Percentiles rank a stretch among this genome's conserved stretches.
These are phyloP conservation scores for Malus fusca DNA, from an alignment of 306 rosid genomes.

Conservation along the genomic window DNA sequence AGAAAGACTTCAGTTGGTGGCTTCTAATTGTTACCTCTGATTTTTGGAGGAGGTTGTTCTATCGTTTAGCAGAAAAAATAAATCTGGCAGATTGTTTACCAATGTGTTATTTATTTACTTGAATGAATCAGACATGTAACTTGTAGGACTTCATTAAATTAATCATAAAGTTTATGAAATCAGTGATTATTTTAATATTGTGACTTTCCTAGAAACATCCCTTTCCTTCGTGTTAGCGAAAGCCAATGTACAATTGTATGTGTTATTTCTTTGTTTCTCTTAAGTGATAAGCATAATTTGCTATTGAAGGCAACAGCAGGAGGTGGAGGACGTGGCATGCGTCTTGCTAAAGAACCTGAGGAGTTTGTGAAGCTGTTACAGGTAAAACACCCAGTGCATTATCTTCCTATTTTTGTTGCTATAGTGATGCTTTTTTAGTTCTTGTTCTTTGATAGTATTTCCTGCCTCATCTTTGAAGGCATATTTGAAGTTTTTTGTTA, in stretches of 20 bases:
- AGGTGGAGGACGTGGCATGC: conserved; percentile 99
- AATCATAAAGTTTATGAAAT: not conserved
- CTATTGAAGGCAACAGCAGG: conserved; percentile 90
- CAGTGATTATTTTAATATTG: not conserved
- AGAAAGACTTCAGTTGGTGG: not conserved
- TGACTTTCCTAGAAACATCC: not conserved
- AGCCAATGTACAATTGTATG: not conserved
- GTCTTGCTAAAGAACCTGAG: conserved; percentile 91
- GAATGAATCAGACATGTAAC: not conserved
- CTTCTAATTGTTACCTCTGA: not conserved
- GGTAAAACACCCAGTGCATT: conserved; percentile 31
- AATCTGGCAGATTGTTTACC: not conserved
- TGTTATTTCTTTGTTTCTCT: conserved; percentile 18
- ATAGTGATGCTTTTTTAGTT: not conserved
- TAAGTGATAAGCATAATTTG: conserved; percentile 29
- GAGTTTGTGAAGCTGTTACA: conserved; percentile 97
- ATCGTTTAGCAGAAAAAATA: not conserved
- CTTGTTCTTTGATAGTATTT: not conserved
- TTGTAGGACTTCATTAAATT: not conserved
- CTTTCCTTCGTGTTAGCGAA: not conserved
- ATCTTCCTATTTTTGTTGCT: not conserved
- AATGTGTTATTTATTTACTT: not conserved
- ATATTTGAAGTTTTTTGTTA: not conserved
- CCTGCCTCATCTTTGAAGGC: not conserved
- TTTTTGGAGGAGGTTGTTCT: not conserved